Percentiles rank a stretch among this genome's conserved stretches.
Conservation (phyloP, 129 eudicot genomes). For the Flaveria ramosissima region DNA sequence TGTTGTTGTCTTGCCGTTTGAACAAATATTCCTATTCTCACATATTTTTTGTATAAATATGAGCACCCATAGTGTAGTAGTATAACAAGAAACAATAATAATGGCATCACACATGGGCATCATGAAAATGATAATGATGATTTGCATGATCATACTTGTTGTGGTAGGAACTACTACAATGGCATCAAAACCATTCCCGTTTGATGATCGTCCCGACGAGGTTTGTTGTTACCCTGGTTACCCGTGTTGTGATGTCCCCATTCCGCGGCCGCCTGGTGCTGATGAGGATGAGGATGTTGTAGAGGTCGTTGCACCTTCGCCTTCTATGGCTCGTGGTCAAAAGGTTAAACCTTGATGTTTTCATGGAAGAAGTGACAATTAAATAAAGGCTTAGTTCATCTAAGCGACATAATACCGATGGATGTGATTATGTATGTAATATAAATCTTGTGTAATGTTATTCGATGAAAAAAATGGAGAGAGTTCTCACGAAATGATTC, state of each 20-base stretch:
- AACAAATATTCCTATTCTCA: constrained; percentile 25
- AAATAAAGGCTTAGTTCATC: not conserved
- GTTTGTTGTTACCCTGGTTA: constrained; percentile 42
- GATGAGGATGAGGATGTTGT: constrained; percentile 1
- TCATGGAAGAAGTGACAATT: constrained; percentile 2
- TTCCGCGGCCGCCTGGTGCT: constrained; percentile 18
- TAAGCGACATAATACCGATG: not conserved
- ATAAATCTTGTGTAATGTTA: not conserved
- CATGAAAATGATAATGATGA: constrained; percentile 19
- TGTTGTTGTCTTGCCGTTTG: constrained; percentile 23
- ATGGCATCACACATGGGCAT: constrained; percentile 22
- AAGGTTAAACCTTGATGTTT: constrained; percentile 24
- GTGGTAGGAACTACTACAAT: constrained; percentile 22
- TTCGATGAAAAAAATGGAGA: not conserved
- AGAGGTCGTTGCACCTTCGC: constrained; percentile 13
- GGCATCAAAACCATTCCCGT: constrained; percentile 39
- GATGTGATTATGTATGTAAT: constrained; percentile 9
- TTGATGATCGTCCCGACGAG: constrained; percentile 36
- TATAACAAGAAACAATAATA: not conserved
- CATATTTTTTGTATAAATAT: constrained; percentile 22
- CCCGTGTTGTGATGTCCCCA: constrained; percentile 29
- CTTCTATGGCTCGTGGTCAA: constrained; percentile 16
- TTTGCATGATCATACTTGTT: constrained; percentile 31
- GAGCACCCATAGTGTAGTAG: not conserved
- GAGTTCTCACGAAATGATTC: not conserved